These are phyloP conservation scores for Barnettozyma vustinii DNA, from an alignment of 805 yeast species.

Conservation along the genomic window DNA sequence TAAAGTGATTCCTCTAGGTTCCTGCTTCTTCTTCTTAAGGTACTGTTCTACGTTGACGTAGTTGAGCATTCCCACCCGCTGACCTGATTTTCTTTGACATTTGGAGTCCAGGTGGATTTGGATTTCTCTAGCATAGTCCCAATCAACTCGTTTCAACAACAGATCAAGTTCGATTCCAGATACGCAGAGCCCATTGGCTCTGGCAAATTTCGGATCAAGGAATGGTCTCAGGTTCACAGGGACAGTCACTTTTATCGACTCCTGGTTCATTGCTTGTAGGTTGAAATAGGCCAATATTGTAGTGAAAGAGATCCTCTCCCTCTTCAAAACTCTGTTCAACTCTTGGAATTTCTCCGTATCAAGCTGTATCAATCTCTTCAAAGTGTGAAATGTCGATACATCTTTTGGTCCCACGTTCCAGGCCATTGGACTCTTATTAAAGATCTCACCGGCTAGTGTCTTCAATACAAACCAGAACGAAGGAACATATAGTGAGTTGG, in stretches of 20 bases:
- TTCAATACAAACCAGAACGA: conserved; percentile 3
- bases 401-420: not conserved
- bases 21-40: not conserved
- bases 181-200: conserved; percentile 7
- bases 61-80: conserved; percentile 8
- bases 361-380: conserved; percentile 4
- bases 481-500: not conserved
- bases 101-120: not conserved
- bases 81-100: not conserved
- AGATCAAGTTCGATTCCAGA: not conserved
- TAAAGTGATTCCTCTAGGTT: conserved; percentile 2
- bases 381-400: conserved; percentile 3
- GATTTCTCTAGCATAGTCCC: conserved; percentile 9
- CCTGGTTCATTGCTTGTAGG: not conserved
- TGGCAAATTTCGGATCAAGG: not conserved
- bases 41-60: not conserved
- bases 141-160: not conserved
- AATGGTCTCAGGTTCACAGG: conserved; percentile 10
- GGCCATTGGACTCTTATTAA: no score
- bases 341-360: not conserved
- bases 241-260: not conserved
- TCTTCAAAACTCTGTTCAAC: not conserved
- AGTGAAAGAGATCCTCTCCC: conserved; percentile 7
- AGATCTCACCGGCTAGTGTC: not conserved
- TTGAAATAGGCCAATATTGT: conserved; percentile 1